A percentile compares a stretch with the other conserved stretches of the same genome.
Conservation (phyloP, 371 early-diverging fungal genomes). For the Mucor plumbeus region DNA sequence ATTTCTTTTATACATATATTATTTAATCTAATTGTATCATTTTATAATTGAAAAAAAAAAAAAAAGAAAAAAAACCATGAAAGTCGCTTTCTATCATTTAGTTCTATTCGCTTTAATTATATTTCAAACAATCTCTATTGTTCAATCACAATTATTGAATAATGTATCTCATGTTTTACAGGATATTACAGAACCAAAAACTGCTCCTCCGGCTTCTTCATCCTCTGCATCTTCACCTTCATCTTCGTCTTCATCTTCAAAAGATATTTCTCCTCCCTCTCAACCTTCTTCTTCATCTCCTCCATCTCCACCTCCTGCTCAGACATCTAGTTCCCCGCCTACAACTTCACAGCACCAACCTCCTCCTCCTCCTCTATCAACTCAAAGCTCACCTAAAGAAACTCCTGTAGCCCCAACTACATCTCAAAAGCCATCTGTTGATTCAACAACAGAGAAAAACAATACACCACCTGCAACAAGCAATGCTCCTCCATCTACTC, state of each 20-base stretch:
- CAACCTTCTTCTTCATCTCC: slow-evolving; percentile 9
- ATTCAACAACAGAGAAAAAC: slow-evolving; percentile 8
- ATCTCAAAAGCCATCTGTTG: slow-evolving; percentile 11
- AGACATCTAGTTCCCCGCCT: slow-evolving; percentile 11
- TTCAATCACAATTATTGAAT: slow-evolving; percentile 20
- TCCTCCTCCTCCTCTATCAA: slow-evolving; percentile 10
- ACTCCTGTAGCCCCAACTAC: slow-evolving; percentile 9
- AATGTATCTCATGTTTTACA: slow-evolving; percentile 19
- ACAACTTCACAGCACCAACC: slow-evolving; percentile 7
- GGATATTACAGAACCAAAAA: slow-evolving; percentile 4
- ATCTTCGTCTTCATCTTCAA: background rate
- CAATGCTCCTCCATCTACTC: background rate
- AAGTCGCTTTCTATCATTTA: background rate
- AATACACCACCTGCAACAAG: background rate
- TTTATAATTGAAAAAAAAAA: background rate
- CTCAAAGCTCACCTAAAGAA: slow-evolving; percentile 1
- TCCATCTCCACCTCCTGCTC: slow-evolving; percentile 8
- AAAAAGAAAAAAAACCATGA: too few species aligned
- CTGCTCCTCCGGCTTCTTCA: slow-evolving; percentile 6
- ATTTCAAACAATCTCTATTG: slow-evolving; percentile 2
- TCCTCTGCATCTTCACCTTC: slow-evolving; percentile 16
- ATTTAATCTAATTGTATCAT: background rate
- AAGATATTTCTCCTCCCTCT: slow-evolving; percentile 15
- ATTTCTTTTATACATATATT: background rate
- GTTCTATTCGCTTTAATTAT: slow-evolving; percentile 12